These are phyloP conservation scores for Pelargonium australe DNA, from an alignment of 441 rosid species.

Conservation along the genomic window DNA sequence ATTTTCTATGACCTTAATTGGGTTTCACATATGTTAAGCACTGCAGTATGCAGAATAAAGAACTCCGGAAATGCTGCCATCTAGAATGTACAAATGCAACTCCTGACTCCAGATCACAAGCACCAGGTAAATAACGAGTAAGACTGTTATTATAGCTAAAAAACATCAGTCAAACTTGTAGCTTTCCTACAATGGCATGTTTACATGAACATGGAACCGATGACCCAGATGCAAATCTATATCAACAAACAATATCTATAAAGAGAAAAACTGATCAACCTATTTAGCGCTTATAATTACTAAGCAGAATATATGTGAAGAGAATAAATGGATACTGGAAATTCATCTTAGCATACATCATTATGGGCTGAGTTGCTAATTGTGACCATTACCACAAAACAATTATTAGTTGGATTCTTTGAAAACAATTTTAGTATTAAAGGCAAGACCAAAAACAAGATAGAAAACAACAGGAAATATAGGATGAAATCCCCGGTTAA, in stretches of 20 bases:
- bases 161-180: constrained; percentile 7
- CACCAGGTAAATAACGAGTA: constrained; percentile 6
- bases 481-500: constrained; percentile 21
- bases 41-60: background rate
- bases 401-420: background rate
- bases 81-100: constrained; percentile 8
- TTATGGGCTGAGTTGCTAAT: background rate
- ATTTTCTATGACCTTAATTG: background rate
- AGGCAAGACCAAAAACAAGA: constrained; percentile 4
- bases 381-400: background rate
- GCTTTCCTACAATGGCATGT: constrained; percentile 6
- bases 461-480: constrained; percentile 11
- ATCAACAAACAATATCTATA: constrained; percentile 5
- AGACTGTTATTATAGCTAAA: constrained; percentile 4
- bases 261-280: background rate
- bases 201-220: background rate
- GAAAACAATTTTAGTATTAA: constrained; percentile 12
- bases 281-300: background rate
- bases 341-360: background rate
- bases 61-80: background rate
- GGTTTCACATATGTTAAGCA: constrained; percentile 2
- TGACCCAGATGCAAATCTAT: constrained; percentile 1
- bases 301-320: background rate
- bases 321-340: background rate
- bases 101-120: constrained; percentile 10